Evolutionary conservation across 2,329 filamentous ascomycete species (phyloP).

Genomic region (Hypoxylon sp.): DNA sequence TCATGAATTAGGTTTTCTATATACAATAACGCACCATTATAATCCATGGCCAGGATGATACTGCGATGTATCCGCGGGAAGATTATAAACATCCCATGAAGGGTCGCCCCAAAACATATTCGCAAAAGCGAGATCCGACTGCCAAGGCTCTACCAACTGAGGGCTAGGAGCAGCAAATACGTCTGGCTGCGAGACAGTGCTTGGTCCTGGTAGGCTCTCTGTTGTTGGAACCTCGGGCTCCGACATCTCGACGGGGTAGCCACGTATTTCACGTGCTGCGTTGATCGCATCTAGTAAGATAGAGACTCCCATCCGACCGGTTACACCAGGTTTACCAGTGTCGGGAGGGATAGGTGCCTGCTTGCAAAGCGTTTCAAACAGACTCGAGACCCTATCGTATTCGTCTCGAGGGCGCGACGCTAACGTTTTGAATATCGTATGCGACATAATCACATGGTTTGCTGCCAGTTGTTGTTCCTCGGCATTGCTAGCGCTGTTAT

Average conservation of each 20-base stretch:
- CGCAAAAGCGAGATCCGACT: constrained; percentile 44
- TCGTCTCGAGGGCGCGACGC: constrained; percentile 47
- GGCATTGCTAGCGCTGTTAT: constrained; percentile 41
- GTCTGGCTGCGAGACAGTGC: constrained; percentile 15
- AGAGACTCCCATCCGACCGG: constrained; percentile 49
- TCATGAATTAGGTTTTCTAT: constrained; percentile 18
- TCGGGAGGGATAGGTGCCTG: constrained; percentile 44
- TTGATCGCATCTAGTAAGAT: constrained; percentile 49
- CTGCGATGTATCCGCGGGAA: constrained; percentile 36
- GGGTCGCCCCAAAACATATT: constrained; percentile 51
- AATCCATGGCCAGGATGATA: constrained; percentile 35
- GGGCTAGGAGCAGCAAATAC: constrained; percentile 21
- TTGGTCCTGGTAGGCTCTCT: constrained; percentile 10
- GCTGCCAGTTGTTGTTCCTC: constrained; percentile 53
- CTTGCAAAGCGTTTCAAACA: constrained; percentile 52
- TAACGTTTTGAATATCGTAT: constrained; percentile 50
- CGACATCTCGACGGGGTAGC: constrained; percentile 30
- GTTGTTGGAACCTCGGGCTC: constrained; percentile 29
- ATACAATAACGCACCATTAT: constrained; percentile 18
- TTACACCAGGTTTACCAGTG: constrained; percentile 33
- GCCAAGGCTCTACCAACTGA: constrained; percentile 44
- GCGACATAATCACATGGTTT: constrained; percentile 51
- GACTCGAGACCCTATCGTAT: constrained; percentile 44
- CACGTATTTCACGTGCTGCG: constrained; percentile 41
- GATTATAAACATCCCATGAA: constrained; percentile 48